Evolutionary conservation across 371 early-diverging fungal genomes (phyloP), one percentile per base, ranked within the genome.

Genomic region (Mortierella sp.): DNA sequence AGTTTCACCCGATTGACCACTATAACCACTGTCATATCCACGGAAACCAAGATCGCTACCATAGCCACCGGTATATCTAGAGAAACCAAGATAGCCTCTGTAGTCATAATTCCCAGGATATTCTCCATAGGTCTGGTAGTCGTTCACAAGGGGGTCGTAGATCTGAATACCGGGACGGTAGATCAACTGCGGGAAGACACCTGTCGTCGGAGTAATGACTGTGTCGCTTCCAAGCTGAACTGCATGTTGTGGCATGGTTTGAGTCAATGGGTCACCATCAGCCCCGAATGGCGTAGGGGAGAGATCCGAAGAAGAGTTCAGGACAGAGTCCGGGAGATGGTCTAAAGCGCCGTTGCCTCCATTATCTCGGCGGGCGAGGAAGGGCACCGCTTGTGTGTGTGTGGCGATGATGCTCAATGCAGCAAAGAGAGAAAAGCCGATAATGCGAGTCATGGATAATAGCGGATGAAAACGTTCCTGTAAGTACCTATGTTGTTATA

Each of bases 141-240:
- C 52, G 27, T 41, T 61, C 28, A 73, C 51, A 1, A 59, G 7
- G 2, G 73, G 73, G 23, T 53, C 56, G 37, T 30, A 53, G 34
- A 73, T 53, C 14, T 67, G 54, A 39, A 67, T 51, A 2, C 28
- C 46, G 12, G 73, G 73, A 17, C 51, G 62, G 50, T 58, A 73
- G 17, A 50, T 26, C 26, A 67, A 24, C 5, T 61, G 57, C 17
- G 73, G 73, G n/a, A 52, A 59, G 34, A 73, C 55, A 26, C 63
- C 60, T 6, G 73, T 73, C 2, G 48, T 41, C 4, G 73, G 68
- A 23, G 46, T 5, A 6, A 73, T 24, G 12, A 49, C 41, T 0
- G 68, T 67, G 17, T 62, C 42, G 48, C 73, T 73, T 9, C 47
- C 67, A n/a, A 67, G 17, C 4, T 52, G 31, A 19, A 73, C 43